Evolutionary conservation across 2,329 filamentous ascomycete species (phyloP), one percentile per base, ranked within the genome.

Genomic region (Plectosphaerella cucumerina): DNA sequence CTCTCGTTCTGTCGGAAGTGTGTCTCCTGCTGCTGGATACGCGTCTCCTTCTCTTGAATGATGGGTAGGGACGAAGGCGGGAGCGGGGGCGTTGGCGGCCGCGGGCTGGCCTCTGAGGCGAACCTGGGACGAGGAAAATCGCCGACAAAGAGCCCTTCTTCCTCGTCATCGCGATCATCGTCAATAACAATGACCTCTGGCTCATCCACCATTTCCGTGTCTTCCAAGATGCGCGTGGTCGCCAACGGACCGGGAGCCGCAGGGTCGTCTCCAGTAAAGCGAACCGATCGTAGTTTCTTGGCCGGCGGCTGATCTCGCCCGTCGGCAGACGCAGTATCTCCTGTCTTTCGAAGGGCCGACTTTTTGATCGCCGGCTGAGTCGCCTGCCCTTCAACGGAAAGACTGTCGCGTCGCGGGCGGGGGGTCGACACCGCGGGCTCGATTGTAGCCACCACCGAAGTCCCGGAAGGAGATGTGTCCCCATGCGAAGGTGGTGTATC

Each of bases 251-350:
- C 39, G 35, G 18, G 12, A 23, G 22, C 14, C 21, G n/a, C 22
- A 11, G 26, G 33, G 5, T 45, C 46, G 8, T 56, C 53, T 22
- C 37, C 47, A 48, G 47, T 48, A 34, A 48, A 67, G 1, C 58
- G 57, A 17, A 72, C 49, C 5, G 57, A 55, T 26, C 65, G 65
- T 31, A 56, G 59, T 47, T 58, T 65, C 33, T 57, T 59, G n/a
- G 34, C 15, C 35, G 22, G n/a, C 23, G 21, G 33, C 21, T 26
- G 20, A 14, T 41, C n/a, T 41, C 45, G 44, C 20, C 33, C 4
- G 18, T 39, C 1, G 44, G 4, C 12, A 17, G 17, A 31, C 8
- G 26, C 26, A 11, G 6, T 11, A 31, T 18, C 1, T 22, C 34
- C n/a, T 42, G 39, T 6, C 18, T 42, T 17, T 18, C 39, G 17